Conservation (phyloP, 2,329 filamentous ascomycete genomes). For the Fusarium sp. region DNA sequence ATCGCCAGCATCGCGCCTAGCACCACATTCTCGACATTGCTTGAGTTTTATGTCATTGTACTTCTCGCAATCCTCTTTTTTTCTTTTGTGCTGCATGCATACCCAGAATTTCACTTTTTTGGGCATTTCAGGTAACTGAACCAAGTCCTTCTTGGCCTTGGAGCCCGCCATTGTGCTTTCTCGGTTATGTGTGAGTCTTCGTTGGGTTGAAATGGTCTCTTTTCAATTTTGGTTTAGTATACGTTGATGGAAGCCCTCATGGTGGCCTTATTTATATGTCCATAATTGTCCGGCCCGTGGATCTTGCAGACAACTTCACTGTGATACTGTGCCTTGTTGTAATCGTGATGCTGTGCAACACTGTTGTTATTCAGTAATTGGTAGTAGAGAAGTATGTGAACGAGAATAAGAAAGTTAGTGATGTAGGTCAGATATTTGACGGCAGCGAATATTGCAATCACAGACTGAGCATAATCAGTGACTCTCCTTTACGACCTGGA, state of each 20-base stretch:
- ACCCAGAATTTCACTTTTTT: conserved; percentile 1
- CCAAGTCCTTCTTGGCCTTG: no score
- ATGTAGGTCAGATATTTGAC: neutral
- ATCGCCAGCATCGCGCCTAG: conserved; percentile 1
- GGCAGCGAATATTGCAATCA: neutral
- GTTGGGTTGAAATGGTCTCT: no score
- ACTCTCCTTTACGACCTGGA: neutral
- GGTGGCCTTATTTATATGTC: neutral
- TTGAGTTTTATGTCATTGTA: conserved; percentile 1
- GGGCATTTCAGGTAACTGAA: neutral
- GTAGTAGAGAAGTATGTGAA: neutral
- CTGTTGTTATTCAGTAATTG: neutral
- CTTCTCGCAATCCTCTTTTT: neutral
- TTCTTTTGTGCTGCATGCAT: neutral
- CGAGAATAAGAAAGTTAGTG: neutral
- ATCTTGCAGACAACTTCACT: neutral
- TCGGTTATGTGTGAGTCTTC: neutral
- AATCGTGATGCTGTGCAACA: neutral
- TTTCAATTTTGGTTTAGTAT: neutral
- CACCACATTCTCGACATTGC: neutral
- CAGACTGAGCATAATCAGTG: no score
- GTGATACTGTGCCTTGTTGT: neutral
- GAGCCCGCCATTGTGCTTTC: neutral
- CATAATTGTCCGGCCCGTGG: no score
- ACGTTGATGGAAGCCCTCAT: neutral